Base-by-base conservation (phyloP, 148 eudicot genomes). In the Rhododendron molle region DNA sequence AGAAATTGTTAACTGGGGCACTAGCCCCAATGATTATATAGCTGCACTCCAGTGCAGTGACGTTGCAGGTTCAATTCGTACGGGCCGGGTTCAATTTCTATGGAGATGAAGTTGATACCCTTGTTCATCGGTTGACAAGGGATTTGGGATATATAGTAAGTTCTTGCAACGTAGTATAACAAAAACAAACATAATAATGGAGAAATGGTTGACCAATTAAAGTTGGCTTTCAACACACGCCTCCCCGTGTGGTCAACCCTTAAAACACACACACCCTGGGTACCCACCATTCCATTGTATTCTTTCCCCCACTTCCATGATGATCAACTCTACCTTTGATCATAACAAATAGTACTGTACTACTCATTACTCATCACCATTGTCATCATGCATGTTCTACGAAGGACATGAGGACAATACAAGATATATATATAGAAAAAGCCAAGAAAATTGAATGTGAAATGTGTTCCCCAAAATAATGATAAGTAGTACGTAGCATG, bases 201-300 rank as follows among this genome's bases (percentile, higher is more conserved):
- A 43, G 30, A 43, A 43, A 7, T 43, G 9, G 11, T 21, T 10
- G 52, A 77, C 52, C 50, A 77, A 77, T 21, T 43, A 23, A 76
- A 77, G 80, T 77, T 77, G 80, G 32, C 80, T 40, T 77, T 77
- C 52, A 43, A 43, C 49, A 43, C 50, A 77, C 80, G 52, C 49
- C 26, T 71, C 40, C 76, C 76, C 76, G 76, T 71, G 76, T 67
- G 76, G 76, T 71, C 76, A 30, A 71, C 38, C 20, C 38, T 71
- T 14, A 5, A 23, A 62, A 62, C 71, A n/a, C 3, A 56, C 1
- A 58, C n/a, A 34, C 36, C 2, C 36, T 34, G 1, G 14, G 71
- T n/a, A 28, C 67, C 69, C 12, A 62, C 26, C 26, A 23, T 62
- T 62, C 28, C 12, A 23, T 62, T 62, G 13, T n/a, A 2, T 62